Evolutionary conservation across 768 basidiomycete species (phyloP).

Genomic region (Sporobolomyces phaffii): DNA sequence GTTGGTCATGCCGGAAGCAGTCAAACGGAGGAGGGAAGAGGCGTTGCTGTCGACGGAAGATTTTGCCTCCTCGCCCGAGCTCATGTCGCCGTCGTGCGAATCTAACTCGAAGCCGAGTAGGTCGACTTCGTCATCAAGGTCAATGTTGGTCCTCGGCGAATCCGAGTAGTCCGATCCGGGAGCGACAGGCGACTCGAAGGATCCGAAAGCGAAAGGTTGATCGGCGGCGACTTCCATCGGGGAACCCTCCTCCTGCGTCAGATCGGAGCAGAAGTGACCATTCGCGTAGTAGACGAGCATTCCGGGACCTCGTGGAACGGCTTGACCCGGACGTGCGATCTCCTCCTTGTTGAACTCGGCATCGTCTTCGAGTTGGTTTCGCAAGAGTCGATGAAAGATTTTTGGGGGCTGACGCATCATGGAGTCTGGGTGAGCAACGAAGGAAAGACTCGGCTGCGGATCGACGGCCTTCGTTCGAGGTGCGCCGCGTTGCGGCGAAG

Average conservation of each 20-base stretch:
- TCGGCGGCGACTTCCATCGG: background rate
- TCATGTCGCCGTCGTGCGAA: background rate
- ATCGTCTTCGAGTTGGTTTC: background rate
- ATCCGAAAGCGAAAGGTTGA: background rate
- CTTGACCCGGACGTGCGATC: background rate
- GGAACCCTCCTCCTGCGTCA: slow-evolving; percentile 8
- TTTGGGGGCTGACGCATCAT: background rate
- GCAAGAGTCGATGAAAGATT: background rate
- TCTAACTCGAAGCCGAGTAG: background rate
- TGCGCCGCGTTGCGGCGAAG: background rate
- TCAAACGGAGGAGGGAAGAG: slow-evolving; percentile 3
- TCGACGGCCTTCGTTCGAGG: background rate
- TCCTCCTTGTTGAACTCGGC: background rate
- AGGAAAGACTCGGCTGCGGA: background rate
- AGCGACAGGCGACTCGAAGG: background rate
- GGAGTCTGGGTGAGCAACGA: slow-evolving; percentile 2
- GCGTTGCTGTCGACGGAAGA: background rate
- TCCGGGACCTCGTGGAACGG: background rate
- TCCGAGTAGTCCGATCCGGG: background rate
- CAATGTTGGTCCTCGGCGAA: background rate
- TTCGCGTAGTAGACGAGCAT: slow-evolving; percentile 32
- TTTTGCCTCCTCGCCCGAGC: background rate
- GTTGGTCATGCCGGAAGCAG: slow-evolving; percentile 28
- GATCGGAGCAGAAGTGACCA: slow-evolving; percentile 28
- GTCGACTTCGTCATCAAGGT: background rate